These are phyloP conservation scores for Chamaecyparis obtusa DNA, from an alignment of 75 land plant species.

Conservation along the genomic window DNA sequence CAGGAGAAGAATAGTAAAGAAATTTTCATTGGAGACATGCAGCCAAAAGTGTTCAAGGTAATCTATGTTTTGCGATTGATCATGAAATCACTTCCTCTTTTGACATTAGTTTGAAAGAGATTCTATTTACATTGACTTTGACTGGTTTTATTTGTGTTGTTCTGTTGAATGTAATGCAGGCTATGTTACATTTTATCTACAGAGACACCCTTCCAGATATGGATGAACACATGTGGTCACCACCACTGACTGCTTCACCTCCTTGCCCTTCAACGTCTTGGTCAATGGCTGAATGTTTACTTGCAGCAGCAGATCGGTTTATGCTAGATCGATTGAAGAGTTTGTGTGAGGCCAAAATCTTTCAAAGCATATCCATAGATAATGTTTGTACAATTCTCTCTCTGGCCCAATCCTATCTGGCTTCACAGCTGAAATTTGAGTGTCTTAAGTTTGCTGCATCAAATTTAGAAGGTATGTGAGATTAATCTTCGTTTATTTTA, in stretches of 20 bases:
- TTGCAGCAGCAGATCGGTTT: constrained; percentile 69
- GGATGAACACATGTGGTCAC: constrained; percentile 41
- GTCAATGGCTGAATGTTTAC: constrained; percentile 63
- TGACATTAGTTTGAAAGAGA: background rate
- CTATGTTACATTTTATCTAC: constrained; percentile 70
- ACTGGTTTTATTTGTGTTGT: background rate
- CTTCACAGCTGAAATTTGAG: constrained; percentile 60
- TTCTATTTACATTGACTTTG: background rate
- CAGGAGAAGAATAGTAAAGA: constrained; percentile 26
- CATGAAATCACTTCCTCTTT: background rate
- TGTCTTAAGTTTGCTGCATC: constrained; percentile 68
- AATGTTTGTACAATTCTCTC: constrained; percentile 78
- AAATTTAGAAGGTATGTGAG: constrained; percentile 48
- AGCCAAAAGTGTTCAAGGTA: constrained; percentile 39
- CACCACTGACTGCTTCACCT: constrained; percentile 41
- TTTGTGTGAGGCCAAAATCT: constrained; percentile 62
- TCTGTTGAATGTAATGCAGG: constrained; percentile 36
- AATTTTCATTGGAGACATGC: constrained; percentile 31
- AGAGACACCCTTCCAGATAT: constrained; percentile 67
- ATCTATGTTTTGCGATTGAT: background rate
- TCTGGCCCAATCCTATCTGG: constrained; percentile 69
- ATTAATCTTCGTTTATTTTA: background rate
- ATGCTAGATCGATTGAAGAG: constrained; percentile 59
- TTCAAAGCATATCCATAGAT: constrained; percentile 62
- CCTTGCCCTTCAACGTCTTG: background rate